Evolutionary conservation across 345 rosid species (phyloP), one percentile per base, ranked within the genome.

Genomic region (Atalantia buxifolia): DNA sequence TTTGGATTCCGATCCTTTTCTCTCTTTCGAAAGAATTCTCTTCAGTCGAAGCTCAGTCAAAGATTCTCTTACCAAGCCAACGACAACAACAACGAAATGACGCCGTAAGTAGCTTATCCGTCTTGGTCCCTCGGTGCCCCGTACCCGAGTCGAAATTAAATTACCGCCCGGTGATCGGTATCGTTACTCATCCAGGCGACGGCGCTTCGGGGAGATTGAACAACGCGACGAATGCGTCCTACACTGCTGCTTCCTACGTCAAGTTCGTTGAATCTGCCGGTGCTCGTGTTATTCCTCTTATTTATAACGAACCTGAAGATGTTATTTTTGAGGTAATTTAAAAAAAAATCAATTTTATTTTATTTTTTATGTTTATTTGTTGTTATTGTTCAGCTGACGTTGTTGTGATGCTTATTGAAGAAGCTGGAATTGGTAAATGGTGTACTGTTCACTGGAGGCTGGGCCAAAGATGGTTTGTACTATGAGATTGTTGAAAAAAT

Each of bases 221-320:
- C 66, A 88, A 93, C 50, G 89, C 82, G 12, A 75, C 91, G 0
- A 79, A 79, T 60, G 85, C 88, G 19, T 90, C 97, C n/a, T 91
- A 84, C 77, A 87, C 93, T 28, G 93, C 97, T 0, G 93, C 99
- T 9, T 95, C 98, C 21, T 95, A 95, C 45, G 94, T 92, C 72
- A 95, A 95, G 88, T 87, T 93, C 36, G 97, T 89, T 14, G 99
- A 95, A 82, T 89, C 96, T 6, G 97, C 94, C 24, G 99, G 99
- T 7, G 98, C 98, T 73, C 91, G 96, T 2, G 96, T 93, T 14
- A 90, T 95, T 45, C 99, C 99, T 16, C 86, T 95, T 28, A 92
- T 93, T 33, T 95, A 86, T 55, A 93, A 87, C 74, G 94, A 93
- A 62, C 96, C 93, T 0, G 84, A 72, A 19, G 90, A 91, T 38